A percentile compares a stretch with the other conserved stretches of the same genome.
These are phyloP conservation scores for Trichocomaceae sp. DNA, from an alignment of 2,329 filamentous ascomycete genomes.

Conservation along the genomic window DNA sequence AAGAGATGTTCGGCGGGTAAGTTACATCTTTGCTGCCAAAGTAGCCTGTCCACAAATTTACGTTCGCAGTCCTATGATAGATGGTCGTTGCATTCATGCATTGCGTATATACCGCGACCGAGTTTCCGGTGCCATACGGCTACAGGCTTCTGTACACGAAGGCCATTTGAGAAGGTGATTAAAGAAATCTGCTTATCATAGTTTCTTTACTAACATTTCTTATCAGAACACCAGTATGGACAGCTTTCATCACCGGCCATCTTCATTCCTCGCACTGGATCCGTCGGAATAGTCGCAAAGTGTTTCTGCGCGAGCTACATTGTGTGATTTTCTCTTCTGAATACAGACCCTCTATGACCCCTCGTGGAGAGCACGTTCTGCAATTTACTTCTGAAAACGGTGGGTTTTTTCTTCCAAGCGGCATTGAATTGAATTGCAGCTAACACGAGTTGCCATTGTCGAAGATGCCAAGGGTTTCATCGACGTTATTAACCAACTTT, in stretches of 20 bases:
- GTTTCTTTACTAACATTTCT: neutral
- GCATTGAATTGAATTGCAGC: neutral
- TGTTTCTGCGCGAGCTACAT: conserved; percentile 46
- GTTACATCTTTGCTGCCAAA: conserved; percentile 13
- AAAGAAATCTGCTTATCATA: neutral
- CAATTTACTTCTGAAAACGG: conserved; percentile 31
- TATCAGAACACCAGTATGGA: conserved; percentile 53
- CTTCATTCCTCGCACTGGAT: conserved; percentile 45
- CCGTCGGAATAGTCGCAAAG: conserved; percentile 35
- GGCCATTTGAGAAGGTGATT: conserved; percentile 46
- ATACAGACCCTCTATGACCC: conserved; percentile 39
- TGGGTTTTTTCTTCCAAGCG: conserved; percentile 18
- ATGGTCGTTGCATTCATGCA: conserved; percentile 47
- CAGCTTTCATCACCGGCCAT: conserved; percentile 49
- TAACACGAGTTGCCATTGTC: neutral
- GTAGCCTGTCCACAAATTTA: conserved; percentile 14
- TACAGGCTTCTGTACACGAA: conserved; percentile 51
- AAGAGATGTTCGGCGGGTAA: conserved; percentile 46
- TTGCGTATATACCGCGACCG: conserved; percentile 50
- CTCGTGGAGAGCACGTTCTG: conserved; percentile 34
- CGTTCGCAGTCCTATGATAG: conserved; percentile 43
- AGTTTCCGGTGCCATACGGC: conserved; percentile 46
- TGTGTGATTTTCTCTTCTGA: conserved; percentile 49
- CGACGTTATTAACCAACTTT: conserved; percentile 27
- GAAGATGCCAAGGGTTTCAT: conserved; percentile 37